phyloP scores from a whole-genome alignment of 805 yeast genomes.

The Kregervanrija fluxuum region DNA sequence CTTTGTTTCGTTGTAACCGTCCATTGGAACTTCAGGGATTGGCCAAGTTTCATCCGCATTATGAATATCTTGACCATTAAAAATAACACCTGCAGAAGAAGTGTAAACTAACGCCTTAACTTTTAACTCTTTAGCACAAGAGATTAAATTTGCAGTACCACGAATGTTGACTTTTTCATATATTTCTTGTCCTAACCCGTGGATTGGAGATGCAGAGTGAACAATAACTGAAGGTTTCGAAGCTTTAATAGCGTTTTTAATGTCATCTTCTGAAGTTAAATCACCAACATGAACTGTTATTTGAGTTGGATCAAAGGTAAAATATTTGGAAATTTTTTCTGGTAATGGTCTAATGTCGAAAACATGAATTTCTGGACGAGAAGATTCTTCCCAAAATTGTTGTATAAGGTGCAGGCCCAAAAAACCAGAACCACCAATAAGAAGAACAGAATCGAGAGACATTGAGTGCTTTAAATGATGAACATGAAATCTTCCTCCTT shows the following conservation, averaged over 20 bases:
- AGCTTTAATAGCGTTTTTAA: constrained; percentile 49
- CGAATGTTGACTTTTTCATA: constrained; percentile 86
- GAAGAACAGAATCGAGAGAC: constrained; percentile 51
- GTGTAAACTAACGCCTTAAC: constrained; percentile 81
- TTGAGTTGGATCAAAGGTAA: constrained; percentile 58
- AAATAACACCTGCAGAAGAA: constrained; percentile 94
- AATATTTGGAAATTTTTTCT: constrained; percentile 57
- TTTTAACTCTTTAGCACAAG: constrained; percentile 44
- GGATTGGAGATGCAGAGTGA: constrained; percentile 96
- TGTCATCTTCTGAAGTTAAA: constrained; percentile 66
- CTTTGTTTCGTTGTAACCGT: constrained; percentile 92
- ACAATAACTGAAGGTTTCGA: constrained; percentile 71
- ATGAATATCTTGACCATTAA: constrained; percentile 86
- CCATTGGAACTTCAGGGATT: constrained; percentile 88
- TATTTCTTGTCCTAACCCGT: constrained; percentile 73
- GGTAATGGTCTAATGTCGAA: constrained; percentile 91
- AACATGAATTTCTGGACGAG: constrained; percentile 71
- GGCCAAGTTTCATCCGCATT: constrained; percentile 96
- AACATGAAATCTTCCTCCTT: too few relatives aligned
- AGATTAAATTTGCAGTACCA: constrained; percentile 74
- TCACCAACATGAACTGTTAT: constrained; percentile 74
- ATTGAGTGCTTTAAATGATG: constrained; percentile 2
- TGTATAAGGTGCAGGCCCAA: constrained; percentile 87
- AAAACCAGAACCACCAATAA: constrained; percentile 96
- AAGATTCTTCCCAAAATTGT: constrained; percentile 61